phyloP scores from a whole-genome alignment of 805 yeast species.

The Candida taoyuanica region DNA sequence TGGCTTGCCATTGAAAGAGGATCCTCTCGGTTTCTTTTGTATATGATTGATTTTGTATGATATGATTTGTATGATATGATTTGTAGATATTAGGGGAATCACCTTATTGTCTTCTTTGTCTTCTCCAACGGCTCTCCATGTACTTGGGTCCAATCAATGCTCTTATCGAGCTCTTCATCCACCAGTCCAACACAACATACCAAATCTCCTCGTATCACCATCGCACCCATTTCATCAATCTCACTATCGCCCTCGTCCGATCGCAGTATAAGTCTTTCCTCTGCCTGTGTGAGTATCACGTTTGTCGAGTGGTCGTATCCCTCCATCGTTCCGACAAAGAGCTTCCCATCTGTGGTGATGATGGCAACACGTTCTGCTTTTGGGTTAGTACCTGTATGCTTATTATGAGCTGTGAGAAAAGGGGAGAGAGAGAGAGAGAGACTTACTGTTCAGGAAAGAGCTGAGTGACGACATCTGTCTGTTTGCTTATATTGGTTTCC shows the following conservation, averaged over 20 bases:
- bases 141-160: slow-evolving; percentile 33
- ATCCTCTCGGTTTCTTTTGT: not conserved
- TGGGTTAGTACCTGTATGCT: slow-evolving; percentile 13
- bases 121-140: slow-evolving; percentile 23
- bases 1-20: slow-evolving; percentile 25
- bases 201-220: slow-evolving; percentile 54
- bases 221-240: slow-evolving; percentile 38
- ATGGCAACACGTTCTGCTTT: slow-evolving; percentile 45
- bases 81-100: not conserved
- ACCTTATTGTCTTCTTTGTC: slow-evolving; percentile 24
- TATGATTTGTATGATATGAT: not conserved
- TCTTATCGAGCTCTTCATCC: slow-evolving; percentile 38
- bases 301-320: slow-evolving; percentile 69
- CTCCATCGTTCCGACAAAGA: slow-evolving; percentile 42
- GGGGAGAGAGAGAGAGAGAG: not conserved
- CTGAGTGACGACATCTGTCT: slow-evolving; percentile 25
- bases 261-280: slow-evolving; percentile 45
- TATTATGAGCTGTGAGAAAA: slow-evolving; percentile 7
- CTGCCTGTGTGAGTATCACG: slow-evolving; percentile 46
- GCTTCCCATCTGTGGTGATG: slow-evolving; percentile 53
- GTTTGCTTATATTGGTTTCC: no score
- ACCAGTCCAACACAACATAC: slow-evolving; percentile 53
- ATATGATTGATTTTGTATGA: not conserved
- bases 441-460: slow-evolving; percentile 23
- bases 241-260: slow-evolving; percentile 23